These are phyloP conservation scores for Papilionanthe hybrid DNA, from an alignment of 116 monocot species.

Conservation along the genomic window DNA sequence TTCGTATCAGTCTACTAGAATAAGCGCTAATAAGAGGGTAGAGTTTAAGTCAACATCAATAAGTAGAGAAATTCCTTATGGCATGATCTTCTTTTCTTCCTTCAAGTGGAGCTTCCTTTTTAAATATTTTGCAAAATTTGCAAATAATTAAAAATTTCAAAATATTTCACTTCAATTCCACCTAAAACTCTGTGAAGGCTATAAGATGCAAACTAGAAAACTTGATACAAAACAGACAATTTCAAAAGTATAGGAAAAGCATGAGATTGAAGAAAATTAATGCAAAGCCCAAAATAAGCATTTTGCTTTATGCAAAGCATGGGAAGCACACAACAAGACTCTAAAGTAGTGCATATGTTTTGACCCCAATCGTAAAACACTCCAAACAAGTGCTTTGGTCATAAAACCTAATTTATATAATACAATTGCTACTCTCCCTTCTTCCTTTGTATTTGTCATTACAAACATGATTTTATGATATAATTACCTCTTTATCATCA, in stretches of 20 bases:
- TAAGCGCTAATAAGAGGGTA: no score
- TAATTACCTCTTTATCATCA: neutral
- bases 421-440: neutral
- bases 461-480: neutral
- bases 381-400: neutral
- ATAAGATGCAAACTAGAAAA: neutral
- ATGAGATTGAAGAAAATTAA: neutral
- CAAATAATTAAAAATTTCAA: neutral
- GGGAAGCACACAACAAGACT: neutral
- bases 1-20: no score
- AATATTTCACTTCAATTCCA: neutral
- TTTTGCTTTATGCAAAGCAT: neutral
- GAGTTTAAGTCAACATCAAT: neutral
- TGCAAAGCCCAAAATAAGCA: neutral
- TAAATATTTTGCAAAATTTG: neutral
- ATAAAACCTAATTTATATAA: neutral
- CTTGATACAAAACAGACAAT: neutral
- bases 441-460: neutral
- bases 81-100: neutral
- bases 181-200: neutral
- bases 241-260: neutral
- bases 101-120: neutral
- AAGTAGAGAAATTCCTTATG: neutral
- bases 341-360: neutral
- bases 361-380: neutral